phyloP scores from a whole-genome alignment of 1,284 basidiomycete species.

The Chondrostereum purpureum region DNA sequence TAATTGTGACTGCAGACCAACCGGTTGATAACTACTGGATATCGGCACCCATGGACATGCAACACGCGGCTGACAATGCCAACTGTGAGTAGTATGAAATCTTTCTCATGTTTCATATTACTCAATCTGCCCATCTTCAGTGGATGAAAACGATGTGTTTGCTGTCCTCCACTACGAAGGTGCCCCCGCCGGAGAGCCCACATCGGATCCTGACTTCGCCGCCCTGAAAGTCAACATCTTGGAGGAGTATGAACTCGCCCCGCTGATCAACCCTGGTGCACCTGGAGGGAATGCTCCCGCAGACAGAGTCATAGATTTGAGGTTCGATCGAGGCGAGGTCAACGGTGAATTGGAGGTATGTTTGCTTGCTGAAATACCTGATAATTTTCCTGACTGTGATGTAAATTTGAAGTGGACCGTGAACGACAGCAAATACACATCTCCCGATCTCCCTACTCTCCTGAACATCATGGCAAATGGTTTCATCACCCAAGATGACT shows the following conservation, averaged over 20 bases:
- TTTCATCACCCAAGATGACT: constrained; percentile 16
- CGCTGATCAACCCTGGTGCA: constrained; percentile 17
- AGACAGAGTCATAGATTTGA: constrained; percentile 12
- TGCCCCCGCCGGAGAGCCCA: constrained; percentile 25
- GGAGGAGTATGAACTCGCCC: constrained; percentile 9
- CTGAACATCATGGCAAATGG: constrained; percentile 20
- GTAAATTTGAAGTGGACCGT: constrained; percentile 19
- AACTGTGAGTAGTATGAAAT: constrained; percentile 12
- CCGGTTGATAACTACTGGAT: constrained; percentile 27
- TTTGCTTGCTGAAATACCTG: not conserved
- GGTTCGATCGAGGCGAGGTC: constrained; percentile 7
- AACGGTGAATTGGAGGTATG: constrained; percentile 2
- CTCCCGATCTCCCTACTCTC: constrained; percentile 22
- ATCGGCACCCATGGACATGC: not conserved
- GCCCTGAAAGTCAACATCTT: not conserved
- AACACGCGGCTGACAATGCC: not conserved
- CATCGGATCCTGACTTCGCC: constrained; percentile 17
- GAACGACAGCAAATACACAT: constrained; percentile 22
- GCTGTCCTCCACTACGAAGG: constrained; percentile 26
- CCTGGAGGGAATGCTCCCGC: constrained; percentile 14
- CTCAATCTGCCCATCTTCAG: constrained; percentile 21
- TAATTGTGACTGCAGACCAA: constrained; percentile 24
- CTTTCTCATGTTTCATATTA: constrained; percentile 1
- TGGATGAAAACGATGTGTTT: constrained; percentile 14
- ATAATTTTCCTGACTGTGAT: not conserved